Base-by-base conservation (phyloP, 352 stramenopile genomes). In the Pythium dissotocum region DNA sequence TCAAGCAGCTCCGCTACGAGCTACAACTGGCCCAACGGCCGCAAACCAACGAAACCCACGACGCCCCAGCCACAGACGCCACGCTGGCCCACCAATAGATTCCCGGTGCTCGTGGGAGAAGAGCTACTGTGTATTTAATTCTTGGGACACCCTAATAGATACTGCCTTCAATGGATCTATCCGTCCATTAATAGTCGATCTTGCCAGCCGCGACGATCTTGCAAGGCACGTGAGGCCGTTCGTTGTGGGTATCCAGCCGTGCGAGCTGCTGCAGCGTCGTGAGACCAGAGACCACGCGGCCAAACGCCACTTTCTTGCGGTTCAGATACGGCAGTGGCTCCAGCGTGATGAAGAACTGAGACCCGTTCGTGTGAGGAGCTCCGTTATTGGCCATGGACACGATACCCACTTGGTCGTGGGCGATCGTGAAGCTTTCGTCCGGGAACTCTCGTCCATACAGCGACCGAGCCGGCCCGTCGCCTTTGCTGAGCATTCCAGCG, bases 341-440 rank as follows among this genome's bases (percentile, higher is more conserved):
- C 33, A 95, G 63, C 6, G 97, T 99, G 71, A 99, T 99, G 82
- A 99, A 99, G 76, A 99, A 99, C 77, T 99, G 98, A 21, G 88
- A 98, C 13, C 97, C 97, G 64, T 99, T 99, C 6, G 98, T 99
- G 70, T 98, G 90, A 21, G 85, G 89, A 0, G 28, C n/a, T 81
- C 97, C 71, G 62, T 72, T 84, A 72, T 99, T 99, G 33, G 97
- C 97, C 97, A 99, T 99, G 36, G 95, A 98, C 35, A 95, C 66
- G 56, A 93, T 79, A 30, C 85, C 87, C 1, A 74, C 49, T 18
- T 80, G 68, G 54, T 91, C 80, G 66, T 92, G 82, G 32, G 83
- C 80, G 53, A 92, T 76, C 21, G 75, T 70, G 33, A 91, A 94
- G 71, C 82, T 90, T 55, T 94, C 87, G 60, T 94, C 87, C 0